These are phyloP conservation scores for Coemansia sp. DNA, from an alignment of 192 early-diverging fungal species.

Conservation along the genomic window DNA sequence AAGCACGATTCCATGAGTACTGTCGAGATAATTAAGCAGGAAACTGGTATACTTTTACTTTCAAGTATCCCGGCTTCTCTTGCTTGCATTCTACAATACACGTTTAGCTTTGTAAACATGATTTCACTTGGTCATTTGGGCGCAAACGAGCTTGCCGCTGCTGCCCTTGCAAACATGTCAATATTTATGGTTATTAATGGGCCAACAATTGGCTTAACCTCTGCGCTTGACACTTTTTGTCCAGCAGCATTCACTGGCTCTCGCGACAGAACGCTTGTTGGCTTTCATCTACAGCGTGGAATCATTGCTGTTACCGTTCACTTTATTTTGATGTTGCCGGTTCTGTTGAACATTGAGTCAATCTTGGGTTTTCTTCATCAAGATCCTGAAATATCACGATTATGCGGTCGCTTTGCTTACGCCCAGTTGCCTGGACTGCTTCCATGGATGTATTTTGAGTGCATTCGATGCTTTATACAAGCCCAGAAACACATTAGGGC, in stretches of 20 bases:
- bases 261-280: constrained; percentile 64
- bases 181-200: constrained; percentile 70
- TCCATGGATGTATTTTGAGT: constrained; percentile 81
- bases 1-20: constrained; percentile 15
- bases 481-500: constrained; percentile 92
- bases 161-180: constrained; percentile 74
- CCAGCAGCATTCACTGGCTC: constrained; percentile 73
- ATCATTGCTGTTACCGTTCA: constrained; percentile 72
- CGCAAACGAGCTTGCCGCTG: constrained; percentile 66
- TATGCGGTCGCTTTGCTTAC: constrained; percentile 71
- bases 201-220: constrained; percentile 67
- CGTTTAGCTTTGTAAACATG: constrained; percentile 65
- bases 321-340: constrained; percentile 69
- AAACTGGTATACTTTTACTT: constrained; percentile 14
- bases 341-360: constrained; percentile 72
- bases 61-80: constrained; percentile 29
- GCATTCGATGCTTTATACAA: constrained; percentile 83
- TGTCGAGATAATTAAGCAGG: constrained; percentile 19
- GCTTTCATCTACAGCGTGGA: constrained; percentile 77
- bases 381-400: constrained; percentile 64
- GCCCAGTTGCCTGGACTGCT: constrained; percentile 73
- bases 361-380: constrained; percentile 73
- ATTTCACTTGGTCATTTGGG: constrained; percentile 66
- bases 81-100: constrained; percentile 68
- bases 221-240: constrained; percentile 78